Evolutionary conservation across 345 rosid species (phyloP).

Genomic region (Eucalyptus polyanthemos): DNA sequence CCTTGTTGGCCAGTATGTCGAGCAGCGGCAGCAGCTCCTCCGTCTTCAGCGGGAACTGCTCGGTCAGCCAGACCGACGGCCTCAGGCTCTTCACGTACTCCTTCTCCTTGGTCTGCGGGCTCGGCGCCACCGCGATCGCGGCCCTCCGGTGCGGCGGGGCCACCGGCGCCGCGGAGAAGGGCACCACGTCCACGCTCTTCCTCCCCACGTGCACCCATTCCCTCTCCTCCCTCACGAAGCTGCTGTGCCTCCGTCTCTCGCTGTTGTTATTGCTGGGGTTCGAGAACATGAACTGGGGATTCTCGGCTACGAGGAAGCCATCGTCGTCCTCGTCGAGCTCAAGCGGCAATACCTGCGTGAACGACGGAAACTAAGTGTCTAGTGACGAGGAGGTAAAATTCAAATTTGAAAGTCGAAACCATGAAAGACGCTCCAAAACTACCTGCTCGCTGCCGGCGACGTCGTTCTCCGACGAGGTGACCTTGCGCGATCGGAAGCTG

Average conservation of each 20-base stretch:
- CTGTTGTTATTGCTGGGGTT: background rate
- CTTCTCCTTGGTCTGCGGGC: conserved; percentile 72
- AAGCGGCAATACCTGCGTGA: conserved; percentile 27
- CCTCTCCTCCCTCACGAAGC: conserved; percentile 81
- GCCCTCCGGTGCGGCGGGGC: conserved; percentile 39
- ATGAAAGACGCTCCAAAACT: background rate
- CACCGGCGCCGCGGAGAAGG: conserved; percentile 1
- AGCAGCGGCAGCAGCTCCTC: conserved; percentile 90
- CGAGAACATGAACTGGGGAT: conserved; percentile 37
- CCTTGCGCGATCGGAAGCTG: conserved; percentile 63
- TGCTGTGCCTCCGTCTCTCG: conserved; percentile 73
- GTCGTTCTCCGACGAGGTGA: conserved; percentile 28
- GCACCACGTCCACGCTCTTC: conserved; percentile 56
- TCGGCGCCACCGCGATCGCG: conserved; percentile 3
- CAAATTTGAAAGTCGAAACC: background rate
- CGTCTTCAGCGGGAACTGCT: conserved; percentile 81
- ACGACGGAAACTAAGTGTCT: background rate
- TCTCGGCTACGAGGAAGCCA: conserved; percentile 82
- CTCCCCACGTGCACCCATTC: conserved; percentile 50
- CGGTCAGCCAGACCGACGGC: conserved; percentile 96
- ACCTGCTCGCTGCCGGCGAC: conserved; percentile 58
- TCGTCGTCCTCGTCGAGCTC: conserved; percentile 80
- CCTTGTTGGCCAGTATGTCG: conserved; percentile 86
- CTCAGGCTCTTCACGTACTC: conserved; percentile 65
- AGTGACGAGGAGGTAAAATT: background rate